These are phyloP conservation scores for Gossypium raimondii DNA, from an alignment of 345 rosid species.

Conservation along the genomic window DNA sequence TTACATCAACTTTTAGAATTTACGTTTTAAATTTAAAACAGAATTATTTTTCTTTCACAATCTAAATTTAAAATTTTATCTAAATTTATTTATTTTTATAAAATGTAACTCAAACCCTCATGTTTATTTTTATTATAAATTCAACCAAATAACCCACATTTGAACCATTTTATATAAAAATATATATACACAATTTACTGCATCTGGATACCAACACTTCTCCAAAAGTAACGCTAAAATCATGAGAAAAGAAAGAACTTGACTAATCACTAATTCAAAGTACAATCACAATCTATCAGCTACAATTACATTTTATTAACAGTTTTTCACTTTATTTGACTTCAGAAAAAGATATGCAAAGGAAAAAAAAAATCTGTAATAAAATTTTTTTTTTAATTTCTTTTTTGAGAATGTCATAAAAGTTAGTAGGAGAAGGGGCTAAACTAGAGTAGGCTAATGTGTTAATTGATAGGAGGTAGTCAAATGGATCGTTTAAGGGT, in stretches of 20 bases:
- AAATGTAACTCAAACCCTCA: no score
- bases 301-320: not conserved
- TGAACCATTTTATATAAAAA: no score
- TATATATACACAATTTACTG: not conserved
- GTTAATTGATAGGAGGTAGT: constrained; percentile 15
- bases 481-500: constrained; percentile 26
- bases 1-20: not conserved
- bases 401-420: no score
- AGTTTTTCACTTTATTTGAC: not conserved
- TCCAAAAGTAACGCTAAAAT: not conserved
- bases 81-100: no score
- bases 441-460: not conserved
- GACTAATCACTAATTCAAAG: not conserved
- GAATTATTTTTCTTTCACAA: no score
- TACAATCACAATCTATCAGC: not conserved
- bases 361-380: not conserved
- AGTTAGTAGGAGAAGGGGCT: constrained; percentile 1
- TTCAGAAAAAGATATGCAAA: not conserved
- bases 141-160: no score
- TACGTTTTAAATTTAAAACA: no score
- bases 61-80: no score
- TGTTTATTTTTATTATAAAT: no score
- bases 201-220: not conserved
- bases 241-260: not conserved
- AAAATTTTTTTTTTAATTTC: not conserved